Conservation (phyloP, 2,329 filamentous ascomycete genomes). For the Calonectria honghensis region DNA sequence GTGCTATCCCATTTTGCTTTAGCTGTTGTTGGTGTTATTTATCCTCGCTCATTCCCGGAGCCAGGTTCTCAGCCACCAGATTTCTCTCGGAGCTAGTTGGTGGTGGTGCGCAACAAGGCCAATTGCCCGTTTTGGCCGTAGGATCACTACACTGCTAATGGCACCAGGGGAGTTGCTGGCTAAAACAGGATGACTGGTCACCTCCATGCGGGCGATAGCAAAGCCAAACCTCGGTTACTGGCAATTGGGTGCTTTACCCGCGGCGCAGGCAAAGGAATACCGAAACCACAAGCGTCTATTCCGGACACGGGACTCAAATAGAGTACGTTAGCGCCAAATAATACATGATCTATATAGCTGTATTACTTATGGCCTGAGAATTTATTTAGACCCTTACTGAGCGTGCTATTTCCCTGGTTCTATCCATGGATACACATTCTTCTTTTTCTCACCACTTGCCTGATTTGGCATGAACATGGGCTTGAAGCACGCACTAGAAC, state of each 20-base stretch:
- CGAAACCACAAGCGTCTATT: not conserved
- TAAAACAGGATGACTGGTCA: not conserved
- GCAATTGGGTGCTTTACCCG: not conserved
- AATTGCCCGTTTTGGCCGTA: not conserved
- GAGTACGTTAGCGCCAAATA: not conserved
- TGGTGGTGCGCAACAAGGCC: not conserved
- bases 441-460: conserved; percentile 15
- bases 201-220: not conserved
- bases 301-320: not conserved
- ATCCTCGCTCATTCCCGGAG: not conserved
- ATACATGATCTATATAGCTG: too few relatives aligned
- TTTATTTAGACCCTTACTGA: not conserved
- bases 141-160: not conserved
- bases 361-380: not conserved
- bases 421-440: not conserved
- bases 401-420: conserved; percentile 1
- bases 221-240: not conserved
- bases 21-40: not conserved
- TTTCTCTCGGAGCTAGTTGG: not conserved
- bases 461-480: not conserved
- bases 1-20: not conserved
- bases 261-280: not conserved
- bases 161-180: not conserved
- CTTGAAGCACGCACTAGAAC: not conserved
- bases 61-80: not conserved